Evolutionary conservation across 129 eudicot genomes (phyloP), one percentile per base, ranked within the genome.

Genomic region (Flaveria sonorensis): DNA sequence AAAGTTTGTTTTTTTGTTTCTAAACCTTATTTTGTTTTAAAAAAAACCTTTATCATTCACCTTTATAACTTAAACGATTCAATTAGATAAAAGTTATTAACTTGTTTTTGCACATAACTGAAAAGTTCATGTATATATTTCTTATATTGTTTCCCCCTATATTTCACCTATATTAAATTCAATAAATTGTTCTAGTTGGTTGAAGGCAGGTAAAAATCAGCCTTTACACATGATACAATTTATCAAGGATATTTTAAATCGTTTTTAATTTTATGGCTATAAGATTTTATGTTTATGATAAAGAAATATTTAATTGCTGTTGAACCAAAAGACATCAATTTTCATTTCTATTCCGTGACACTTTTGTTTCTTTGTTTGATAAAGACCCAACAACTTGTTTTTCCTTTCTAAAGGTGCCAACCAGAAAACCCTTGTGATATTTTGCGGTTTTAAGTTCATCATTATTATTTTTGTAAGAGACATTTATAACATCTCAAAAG

Each of bases 311-410:
- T 55, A 55, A 55, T 2, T 18, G 26, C 5, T 55, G 61, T 55
- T 67, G 10, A 19, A 40, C 23, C 14, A 40, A 20, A 68, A 45
- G 73, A 13, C 55, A 69, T 45, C 75, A 50, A 13, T 48, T 71
- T 50, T 15, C 51, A 51, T 48, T 71, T 48, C 23, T 21, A 19
- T 51, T 73, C 21, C 14, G 2, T 36, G 24, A 11, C 7, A 11
- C 53, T 32, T 56, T 73, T 40, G 68, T 73, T 56, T 56, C 9
- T 57, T 30, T 59, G 55, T 40, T 73, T 56, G 13, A 21, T 39
- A 56, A 73, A 73, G 68, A 40, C 77, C 77, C 39, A 73, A 57
- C 66, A 57, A 8, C 42, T 73, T 56, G 39, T 19, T 57, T 72
- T 21, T 40, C 15, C 40, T 12, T 57, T 56, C 28, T 73, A 57